Evolutionary conservation across 1,284 basidiomycete genomes (phyloP).

Genomic region (Ustilago nuda): DNA sequence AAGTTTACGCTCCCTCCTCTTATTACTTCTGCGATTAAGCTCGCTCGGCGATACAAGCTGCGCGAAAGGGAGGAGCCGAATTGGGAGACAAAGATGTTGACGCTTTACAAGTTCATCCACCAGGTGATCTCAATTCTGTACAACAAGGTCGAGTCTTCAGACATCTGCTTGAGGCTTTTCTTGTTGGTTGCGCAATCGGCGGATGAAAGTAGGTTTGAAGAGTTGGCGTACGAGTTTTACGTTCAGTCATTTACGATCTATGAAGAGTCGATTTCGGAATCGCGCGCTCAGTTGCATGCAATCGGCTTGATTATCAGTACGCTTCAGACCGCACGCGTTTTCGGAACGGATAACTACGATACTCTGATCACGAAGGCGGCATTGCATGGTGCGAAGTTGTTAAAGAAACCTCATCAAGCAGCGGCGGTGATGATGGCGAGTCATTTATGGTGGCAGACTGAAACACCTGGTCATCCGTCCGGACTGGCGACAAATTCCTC

Average conservation of each 20-base stretch:
- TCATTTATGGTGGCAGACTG: conserved; percentile 68
- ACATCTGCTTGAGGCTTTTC: conserved; percentile 63
- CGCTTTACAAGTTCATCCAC: conserved; percentile 67
- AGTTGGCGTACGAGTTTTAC: conserved; percentile 67
- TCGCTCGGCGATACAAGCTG: conserved; percentile 66
- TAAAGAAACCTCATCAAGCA: conserved; percentile 68
- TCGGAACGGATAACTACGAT: conserved; percentile 66
- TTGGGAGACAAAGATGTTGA: conserved; percentile 65
- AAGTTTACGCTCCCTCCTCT: conserved; percentile 66
- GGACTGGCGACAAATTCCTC: conserved; percentile 28
- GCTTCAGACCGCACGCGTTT: conserved; percentile 62
- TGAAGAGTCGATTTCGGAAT: conserved; percentile 68
- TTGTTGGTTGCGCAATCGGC: conserved; percentile 66
- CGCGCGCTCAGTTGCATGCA: conserved; percentile 65
- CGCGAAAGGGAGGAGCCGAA: conserved; percentile 51
- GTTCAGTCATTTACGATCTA: conserved; percentile 68
- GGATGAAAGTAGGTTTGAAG: conserved; percentile 66
- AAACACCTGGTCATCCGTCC: conserved; percentile 41
- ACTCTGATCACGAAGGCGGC: conserved; percentile 67
- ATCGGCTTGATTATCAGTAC: conserved; percentile 65
- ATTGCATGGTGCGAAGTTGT: conserved; percentile 65
- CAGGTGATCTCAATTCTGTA: conserved; percentile 67
- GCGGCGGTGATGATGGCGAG: conserved; percentile 68
- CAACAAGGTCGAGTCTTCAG: conserved; percentile 66
- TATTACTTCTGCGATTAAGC: conserved; percentile 60